These are phyloP conservation scores for Adansonia digitata DNA, from an alignment of 345 rosid genomes.

Conservation along the genomic window DNA sequence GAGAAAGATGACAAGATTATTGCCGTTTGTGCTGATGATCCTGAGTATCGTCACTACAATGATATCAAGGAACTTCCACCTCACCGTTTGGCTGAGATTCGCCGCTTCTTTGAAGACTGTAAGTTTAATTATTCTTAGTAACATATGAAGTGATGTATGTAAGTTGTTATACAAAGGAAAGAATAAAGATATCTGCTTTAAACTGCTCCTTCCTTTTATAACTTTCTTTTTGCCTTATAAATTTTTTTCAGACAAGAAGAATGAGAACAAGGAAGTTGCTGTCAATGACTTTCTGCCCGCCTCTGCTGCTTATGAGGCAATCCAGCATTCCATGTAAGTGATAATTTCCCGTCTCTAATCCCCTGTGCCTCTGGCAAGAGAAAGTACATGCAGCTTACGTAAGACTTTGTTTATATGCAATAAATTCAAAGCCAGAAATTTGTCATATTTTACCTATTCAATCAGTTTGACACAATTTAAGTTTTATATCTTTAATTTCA, in stretches of 20 bases:
- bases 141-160: not conserved
- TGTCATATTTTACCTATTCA: too few species aligned
- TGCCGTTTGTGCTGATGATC: constrained; percentile 99
- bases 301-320: constrained; percentile 63
- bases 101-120: constrained; percentile 99
- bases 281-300: constrained; percentile 92
- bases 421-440: too few species aligned
- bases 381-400: not conserved
- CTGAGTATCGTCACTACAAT: constrained; percentile 86
- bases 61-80: constrained; percentile 95
- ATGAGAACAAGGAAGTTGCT: constrained; percentile 99
- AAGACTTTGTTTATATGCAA: too few species aligned
- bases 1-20: constrained; percentile 99
- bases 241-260: constrained; percentile 72
- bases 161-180: not conserved
- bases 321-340: constrained; percentile 87
- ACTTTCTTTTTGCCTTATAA: constrained; percentile 18
- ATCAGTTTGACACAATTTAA: too few species aligned
- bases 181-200: not conserved
- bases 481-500: not conserved
- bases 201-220: not conserved
- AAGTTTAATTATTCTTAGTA: constrained; percentile 22
- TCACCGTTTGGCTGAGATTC: constrained; percentile 97
- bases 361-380: not conserved
- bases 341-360: not conserved